Evolutionary conservation across 2,329 filamentous ascomycete genomes (phyloP), one percentile per base, ranked within the genome.

Genomic region (Ascochyta pisi): DNA sequence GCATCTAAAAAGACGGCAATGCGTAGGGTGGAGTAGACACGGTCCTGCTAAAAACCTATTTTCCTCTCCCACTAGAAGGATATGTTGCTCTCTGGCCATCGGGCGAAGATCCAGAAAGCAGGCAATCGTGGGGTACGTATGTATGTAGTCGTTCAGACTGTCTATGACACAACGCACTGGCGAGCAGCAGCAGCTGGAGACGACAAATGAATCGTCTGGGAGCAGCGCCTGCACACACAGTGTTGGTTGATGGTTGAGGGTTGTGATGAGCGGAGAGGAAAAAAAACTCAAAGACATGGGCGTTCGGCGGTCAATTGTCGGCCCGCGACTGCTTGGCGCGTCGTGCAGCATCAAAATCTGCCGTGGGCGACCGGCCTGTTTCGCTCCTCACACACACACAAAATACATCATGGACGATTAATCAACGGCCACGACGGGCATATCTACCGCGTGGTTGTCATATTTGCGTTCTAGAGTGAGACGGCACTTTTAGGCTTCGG

Each of bases 21-120:
- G 73, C 70, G 76, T 77, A 79, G 79, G 79, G 79, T 82, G 79
- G 79, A 81, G 78, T 76, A 78, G 79, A 81, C 79, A 78, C 75
- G 78, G 79, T 75, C 75, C 78, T 82, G 79, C 79, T 81, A 79
- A 79, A 78, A 79, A 76, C 79, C 75, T 73, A 66, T 73, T 74
- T 80, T 75, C 66, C 72, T 82, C 78, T 82, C 70, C 79, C 79
- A 81, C 79, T 76, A 76, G 77, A 76, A 75, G 74, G 73, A 78
- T 50, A 79, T 77, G 80, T 80, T 76, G 77, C 79, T 77, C 73
- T 76, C 69, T 73, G 77, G 77, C 74, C 77, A 81, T 78, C 64
- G 70, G 67, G 66, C 69, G 61, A 57, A 71, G 73, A 77, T 73
- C 75, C 78, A 74, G 70, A 76, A 74, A 78, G 79, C 78, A 81